Base-by-base conservation (phyloP, 345 rosid species). In the Moricandia arvensis region DNA sequence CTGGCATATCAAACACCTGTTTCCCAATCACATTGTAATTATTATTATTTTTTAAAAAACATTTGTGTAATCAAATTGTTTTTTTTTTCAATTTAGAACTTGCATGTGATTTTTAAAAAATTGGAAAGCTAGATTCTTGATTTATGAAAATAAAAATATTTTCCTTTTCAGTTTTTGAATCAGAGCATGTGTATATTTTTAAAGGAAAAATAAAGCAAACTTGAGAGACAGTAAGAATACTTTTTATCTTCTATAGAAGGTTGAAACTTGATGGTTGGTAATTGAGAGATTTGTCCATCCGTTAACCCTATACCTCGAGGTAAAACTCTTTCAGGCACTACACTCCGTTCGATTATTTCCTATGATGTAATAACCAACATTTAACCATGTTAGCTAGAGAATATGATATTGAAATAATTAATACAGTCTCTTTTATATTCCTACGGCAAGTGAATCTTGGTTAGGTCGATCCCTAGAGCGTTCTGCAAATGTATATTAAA, bases 241-340 rank as follows among this genome's bases (percentile, higher is more conserved):
- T 4, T 24, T 43, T 75, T 45, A 33, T 75, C 73, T 67, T 75
- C 73, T 7, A 66, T 45, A 31, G 72, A 75, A 33, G 51, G 37
- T 21, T 65, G 49, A 66, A 75, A 75, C 27, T 9, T 33, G 61
- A 75, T 59, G 53, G 67, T 45, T 18, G 61, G 37, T 59, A 75
- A 66, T 1, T 58, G 37, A 59, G 66, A 43, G 21, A 66, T 31
- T 59, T 66, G 73, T 13, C 17, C 43, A 17, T 45, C 8, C 8
- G 72, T 43, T 66, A 75, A 58, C 57, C 61, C 78, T 61, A 29
- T 7, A 27, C 62, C 62, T 26, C 2, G 6, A 55, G 4, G 10
- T 10, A 1, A 43, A 4, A 43, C 8, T 58, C 34, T 58, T 58
- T 12, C 34, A 58, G 9, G 62, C 62, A 2, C 34, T 26, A 2